phyloP scores from a whole-genome alignment of 1,139 yeast species.

The Nakaseomyces kungkrabaensis region DNA sequence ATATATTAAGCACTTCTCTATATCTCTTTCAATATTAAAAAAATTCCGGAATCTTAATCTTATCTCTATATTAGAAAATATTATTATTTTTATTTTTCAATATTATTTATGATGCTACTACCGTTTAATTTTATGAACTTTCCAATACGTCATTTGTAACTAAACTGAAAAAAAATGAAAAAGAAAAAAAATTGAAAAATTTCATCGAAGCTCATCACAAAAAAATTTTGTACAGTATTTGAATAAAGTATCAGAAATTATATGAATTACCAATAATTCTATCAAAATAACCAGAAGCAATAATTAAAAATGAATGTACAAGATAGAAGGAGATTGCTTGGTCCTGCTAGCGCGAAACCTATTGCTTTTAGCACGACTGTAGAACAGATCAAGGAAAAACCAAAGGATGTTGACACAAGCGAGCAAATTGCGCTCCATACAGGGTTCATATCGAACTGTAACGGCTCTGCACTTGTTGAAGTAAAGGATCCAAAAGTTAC shows the following conservation, averaged over 20 bases:
- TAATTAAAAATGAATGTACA: constrained; percentile 31
- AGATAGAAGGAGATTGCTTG: constrained; percentile 65
- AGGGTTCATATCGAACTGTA: constrained; percentile 60
- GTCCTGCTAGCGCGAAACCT: constrained; percentile 51
- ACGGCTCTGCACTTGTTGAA: constrained; percentile 79
- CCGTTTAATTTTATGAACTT: neutral
- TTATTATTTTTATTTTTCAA: too few species aligned
- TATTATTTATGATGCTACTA: neutral
- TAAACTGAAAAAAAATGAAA: neutral
- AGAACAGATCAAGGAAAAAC: constrained; percentile 6
- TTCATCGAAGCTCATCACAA: constrained; percentile 1
- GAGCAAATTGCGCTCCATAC: constrained; percentile 37
- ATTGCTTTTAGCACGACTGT: constrained; percentile 34
- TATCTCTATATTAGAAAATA: too few species aligned
- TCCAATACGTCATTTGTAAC: neutral
- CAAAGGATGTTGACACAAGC: constrained; percentile 8
- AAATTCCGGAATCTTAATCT: neutral
- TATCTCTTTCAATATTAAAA: neutral
- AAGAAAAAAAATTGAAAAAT: neutral
- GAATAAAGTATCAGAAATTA: too few species aligned
- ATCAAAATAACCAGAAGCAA: too few species aligned
- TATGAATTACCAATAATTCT: too few species aligned
- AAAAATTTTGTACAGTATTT: neutral
- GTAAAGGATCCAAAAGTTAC: constrained; percentile 41
- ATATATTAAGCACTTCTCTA: neutral